A percentile compares a stretch with the other conserved stretches of the same genome.
Evolutionary conservation across 2,329 filamentous ascomycete species (phyloP).

Genomic region (Fusarium setosum): DNA sequence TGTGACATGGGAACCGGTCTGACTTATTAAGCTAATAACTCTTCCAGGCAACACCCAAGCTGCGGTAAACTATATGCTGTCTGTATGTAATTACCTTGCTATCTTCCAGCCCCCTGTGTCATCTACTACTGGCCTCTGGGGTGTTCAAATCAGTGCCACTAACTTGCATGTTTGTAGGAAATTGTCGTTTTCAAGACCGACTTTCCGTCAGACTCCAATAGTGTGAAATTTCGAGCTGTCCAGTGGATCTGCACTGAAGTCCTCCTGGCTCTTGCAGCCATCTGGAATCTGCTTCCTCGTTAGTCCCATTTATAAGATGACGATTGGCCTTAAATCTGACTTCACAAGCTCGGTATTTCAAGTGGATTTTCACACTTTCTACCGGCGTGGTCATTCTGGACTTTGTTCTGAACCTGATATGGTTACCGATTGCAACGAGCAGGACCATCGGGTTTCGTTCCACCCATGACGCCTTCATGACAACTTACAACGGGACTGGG

Average conservation of each 20-base stretch:
- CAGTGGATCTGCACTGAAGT: conserved; percentile 70
- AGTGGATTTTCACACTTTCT: conserved; percentile 62
- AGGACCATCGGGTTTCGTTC: conserved; percentile 69
- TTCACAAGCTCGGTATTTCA: conserved; percentile 55
- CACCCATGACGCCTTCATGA: conserved; percentile 68
- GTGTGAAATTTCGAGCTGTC: conserved; percentile 68
- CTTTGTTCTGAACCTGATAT: conserved; percentile 69
- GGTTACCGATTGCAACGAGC: conserved; percentile 67
- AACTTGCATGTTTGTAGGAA: conserved; percentile 52
- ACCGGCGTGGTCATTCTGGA: conserved; percentile 64
- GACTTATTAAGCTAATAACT: not conserved
- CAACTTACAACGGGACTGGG: conserved; percentile 68
- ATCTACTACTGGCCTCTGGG: no score
- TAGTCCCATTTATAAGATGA: conserved; percentile 31
- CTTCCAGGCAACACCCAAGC: conserved; percentile 59
- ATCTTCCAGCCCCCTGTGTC: fast-evolving
- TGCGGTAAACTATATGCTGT: conserved; percentile 64
- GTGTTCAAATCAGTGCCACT: no score
- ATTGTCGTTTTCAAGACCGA: conserved; percentile 66
- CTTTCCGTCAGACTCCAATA: conserved; percentile 63
- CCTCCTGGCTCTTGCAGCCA: conserved; percentile 59
- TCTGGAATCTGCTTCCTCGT: conserved; percentile 64
- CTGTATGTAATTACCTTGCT: conserved; percentile 47
- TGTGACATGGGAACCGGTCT: not conserved
- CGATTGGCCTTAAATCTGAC: not conserved